A percentile compares a stretch with the other conserved stretches of the same genome.
These are phyloP conservation scores for Rhizophora apiculata DNA, from an alignment of 345 rosid species.

Conservation along the genomic window DNA sequence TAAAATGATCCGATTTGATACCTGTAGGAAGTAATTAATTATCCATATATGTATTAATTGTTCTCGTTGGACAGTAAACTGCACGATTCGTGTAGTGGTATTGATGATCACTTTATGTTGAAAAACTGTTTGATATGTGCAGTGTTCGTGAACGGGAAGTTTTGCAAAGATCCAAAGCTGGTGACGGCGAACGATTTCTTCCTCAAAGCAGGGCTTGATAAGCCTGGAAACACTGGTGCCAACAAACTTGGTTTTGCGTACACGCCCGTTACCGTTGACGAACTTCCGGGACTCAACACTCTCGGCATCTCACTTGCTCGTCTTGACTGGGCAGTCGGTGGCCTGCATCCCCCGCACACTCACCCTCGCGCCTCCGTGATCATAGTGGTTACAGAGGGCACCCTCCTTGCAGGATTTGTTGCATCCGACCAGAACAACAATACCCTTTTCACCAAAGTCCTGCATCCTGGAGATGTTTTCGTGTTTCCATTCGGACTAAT, in stretches of 20 bases:
- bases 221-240: neutral
- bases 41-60: too few relatives aligned
- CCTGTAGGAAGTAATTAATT: neutral
- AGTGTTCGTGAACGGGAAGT: slow-evolving; percentile 8
- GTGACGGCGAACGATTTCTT: slow-evolving; percentile 4
- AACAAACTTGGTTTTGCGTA: neutral
- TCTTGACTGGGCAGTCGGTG: neutral
- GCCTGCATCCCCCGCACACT: neutral
- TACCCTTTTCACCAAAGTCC: too few relatives aligned
- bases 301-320: slow-evolving; percentile 5
- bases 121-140: neutral
- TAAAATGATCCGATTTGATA: neutral
- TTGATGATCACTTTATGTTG: neutral
- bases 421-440: too few relatives aligned
- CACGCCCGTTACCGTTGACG: neutral
- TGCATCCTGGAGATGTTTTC: too few relatives aligned
- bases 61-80: neutral
- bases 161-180: slow-evolving; percentile 11
- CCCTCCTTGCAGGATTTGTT: too few relatives aligned
- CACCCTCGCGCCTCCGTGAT: slow-evolving; percentile 7
- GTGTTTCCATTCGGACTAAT: too few relatives aligned
- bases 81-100: neutral
- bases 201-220: neutral
- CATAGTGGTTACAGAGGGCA: neutral
- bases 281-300: slow-evolving; percentile 12